A percentile compares a stretch with the other conserved stretches of the same genome.
These are phyloP conservation scores for Helotiales sp. DNA, from an alignment of 2,329 filamentous ascomycete genomes.

Conservation along the genomic window DNA sequence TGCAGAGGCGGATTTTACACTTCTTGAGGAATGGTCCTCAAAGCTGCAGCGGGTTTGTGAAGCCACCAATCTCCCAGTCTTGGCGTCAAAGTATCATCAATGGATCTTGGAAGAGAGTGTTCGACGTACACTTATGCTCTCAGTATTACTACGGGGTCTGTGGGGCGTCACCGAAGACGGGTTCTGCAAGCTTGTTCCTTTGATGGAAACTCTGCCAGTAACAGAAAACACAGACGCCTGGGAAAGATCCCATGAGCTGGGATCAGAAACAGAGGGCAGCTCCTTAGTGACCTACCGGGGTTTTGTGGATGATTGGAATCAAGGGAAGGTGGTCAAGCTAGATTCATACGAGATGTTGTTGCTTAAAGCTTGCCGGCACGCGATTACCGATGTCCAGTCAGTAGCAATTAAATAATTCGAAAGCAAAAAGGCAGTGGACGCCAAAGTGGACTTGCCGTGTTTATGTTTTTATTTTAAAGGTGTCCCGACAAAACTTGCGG, in stretches of 20 bases:
- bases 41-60: conserved; percentile 14
- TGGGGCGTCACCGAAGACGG: conserved; percentile 18
- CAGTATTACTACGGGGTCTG: conserved; percentile 20
- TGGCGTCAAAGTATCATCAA: background rate
- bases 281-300: conserved; percentile 9
- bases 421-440: too few relatives aligned
- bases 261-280: background rate
- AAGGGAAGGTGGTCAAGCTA: conserved; percentile 2
- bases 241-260: conserved; percentile 1
- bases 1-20: conserved; percentile 29
- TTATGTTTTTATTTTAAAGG: too few relatives aligned
- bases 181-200: conserved; percentile 11
- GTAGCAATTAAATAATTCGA: too few relatives aligned
- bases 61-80: background rate
- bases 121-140: conserved; percentile 30
- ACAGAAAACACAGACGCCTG: conserved; percentile 12
- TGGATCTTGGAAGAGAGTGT: conserved; percentile 39
- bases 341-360: conserved; percentile 9
- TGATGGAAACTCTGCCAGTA: conserved; percentile 15
- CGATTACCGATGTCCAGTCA: too few relatives aligned
- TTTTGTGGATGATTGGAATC: conserved; percentile 14
- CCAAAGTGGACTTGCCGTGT: too few relatives aligned
- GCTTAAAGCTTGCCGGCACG: conserved; percentile 4
- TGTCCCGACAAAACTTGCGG: too few relatives aligned
- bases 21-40: conserved; percentile 30